Evolutionary conservation across 257 asterid species (phyloP).

Genomic region (Phtheirospermum japonicum): DNA sequence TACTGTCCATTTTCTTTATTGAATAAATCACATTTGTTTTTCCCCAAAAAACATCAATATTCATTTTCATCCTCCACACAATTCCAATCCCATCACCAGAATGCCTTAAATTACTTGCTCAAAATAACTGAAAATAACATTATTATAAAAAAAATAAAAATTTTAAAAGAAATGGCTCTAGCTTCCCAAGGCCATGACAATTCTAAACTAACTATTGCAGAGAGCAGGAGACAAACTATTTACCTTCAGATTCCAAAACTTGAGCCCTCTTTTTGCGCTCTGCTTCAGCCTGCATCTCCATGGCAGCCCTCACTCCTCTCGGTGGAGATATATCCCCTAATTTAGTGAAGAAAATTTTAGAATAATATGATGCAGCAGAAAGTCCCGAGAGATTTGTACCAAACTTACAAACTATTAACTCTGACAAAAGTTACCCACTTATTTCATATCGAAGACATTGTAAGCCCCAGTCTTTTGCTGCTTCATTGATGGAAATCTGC

Average conservation of each 20-base stretch:
- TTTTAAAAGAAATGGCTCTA: neutral
- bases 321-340: slow-evolving; percentile 96
- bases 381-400: slow-evolving; percentile 5
- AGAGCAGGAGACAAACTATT: slow-evolving; percentile 13
- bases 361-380: slow-evolving; percentile 22
- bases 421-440: slow-evolving; percentile 51
- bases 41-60: neutral
- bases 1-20: neutral
- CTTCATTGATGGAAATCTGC: slow-evolving; percentile 81
- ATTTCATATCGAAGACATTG: slow-evolving; percentile 93
- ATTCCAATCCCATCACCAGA: neutral
- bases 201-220: slow-evolving; percentile 1
- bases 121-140: slow-evolving; percentile 1
- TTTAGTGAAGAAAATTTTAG: slow-evolving; percentile 16
- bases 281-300: slow-evolving; percentile 99
- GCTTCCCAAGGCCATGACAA: slow-evolving; percentile 4
- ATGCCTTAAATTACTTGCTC: neutral
- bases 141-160: neutral
- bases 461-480: slow-evolving; percentile 87
- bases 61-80: neutral
- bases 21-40: neutral
- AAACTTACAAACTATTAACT: slow-evolving; percentile 9
- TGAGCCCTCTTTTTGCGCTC: slow-evolving; percentile 95
- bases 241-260: slow-evolving; percentile 91
- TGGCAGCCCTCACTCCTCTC: slow-evolving; percentile 78